Conservation (phyloP, 495 filamentous ascomycete species). For the Parmelia sp. region DNA sequence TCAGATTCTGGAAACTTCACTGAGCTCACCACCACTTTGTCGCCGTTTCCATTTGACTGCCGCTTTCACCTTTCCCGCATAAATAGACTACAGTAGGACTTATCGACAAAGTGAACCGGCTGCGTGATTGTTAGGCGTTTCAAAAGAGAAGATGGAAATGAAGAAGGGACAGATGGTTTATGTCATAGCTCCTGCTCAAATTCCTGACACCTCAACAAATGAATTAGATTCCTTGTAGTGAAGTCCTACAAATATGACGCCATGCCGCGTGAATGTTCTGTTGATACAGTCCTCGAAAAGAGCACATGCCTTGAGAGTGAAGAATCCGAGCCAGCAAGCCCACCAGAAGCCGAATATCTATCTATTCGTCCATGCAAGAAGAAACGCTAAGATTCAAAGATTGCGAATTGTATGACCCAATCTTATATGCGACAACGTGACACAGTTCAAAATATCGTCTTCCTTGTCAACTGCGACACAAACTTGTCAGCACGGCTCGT, state of each 20-base stretch:
- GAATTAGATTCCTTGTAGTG: not conserved
- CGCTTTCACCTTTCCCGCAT: not conserved
- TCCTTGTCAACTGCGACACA: constrained; percentile 47
- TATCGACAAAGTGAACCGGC: not conserved
- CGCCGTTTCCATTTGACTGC: not conserved
- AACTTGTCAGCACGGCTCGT: constrained; percentile 32
- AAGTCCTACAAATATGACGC: constrained; percentile 1
- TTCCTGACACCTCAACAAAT: not conserved
- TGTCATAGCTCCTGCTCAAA: not conserved
- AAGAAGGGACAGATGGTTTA: not conserved
- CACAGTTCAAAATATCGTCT: constrained; percentile 47
- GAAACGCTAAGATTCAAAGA: constrained; percentile 10
- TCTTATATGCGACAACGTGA: not conserved
- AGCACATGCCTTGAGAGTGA: constrained; percentile 10
- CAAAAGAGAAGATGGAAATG: not conserved
- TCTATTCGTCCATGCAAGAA: constrained; percentile 1
- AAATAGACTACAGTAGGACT: not conserved
- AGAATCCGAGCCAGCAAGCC: constrained; percentile 5
- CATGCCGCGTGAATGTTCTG: constrained; percentile 5
- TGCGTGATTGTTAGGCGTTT: not conserved
- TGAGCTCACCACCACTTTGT: not conserved
- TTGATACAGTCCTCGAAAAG: constrained; percentile 12
- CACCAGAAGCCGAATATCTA: not conserved
- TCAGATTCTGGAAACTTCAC: not conserved
- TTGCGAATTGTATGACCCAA: not conserved